Base-by-base conservation (phyloP, 768 basidiomycete species). In the Exidia glandulosa region DNA sequence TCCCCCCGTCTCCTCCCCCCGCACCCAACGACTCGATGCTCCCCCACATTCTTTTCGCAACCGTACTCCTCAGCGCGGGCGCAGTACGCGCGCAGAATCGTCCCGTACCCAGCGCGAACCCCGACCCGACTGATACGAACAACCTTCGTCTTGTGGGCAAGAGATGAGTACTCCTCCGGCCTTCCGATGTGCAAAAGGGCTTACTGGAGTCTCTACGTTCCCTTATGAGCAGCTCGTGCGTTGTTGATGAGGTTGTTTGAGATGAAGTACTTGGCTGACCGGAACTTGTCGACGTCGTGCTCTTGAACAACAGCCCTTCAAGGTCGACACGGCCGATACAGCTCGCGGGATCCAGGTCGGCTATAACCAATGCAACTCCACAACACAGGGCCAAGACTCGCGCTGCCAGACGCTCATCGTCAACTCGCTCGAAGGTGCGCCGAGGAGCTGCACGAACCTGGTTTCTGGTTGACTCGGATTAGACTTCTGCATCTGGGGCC, bases 401-500 rank as follows among this genome's bases (percentile, higher is more conserved):
- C 70, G 81, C 34, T 90, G 88, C 69, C 88, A 90, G 70, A 90
- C 87, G 0, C 73, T 77, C 9, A 81, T 81, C 70, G 73, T 85
- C 60, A 88, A 87, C 81, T 79, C 69, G 61, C 76, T 79, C 12
- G 68, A 70, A 32, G 82, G 59, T 41, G 60, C 56, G n/a, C n/a
- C n/a, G n/a, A n/a, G n/a, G n/a, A n/a, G n/a, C n/a, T n/a, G n/a
- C n/a, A n/a, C n/a, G n/a, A n/a, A n/a, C n/a, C n/a, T n/a, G n/a
- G n/a, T n/a, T n/a, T n/a, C n/a, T n/a, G n/a, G n/a, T n/a, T n/a
- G n/a, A n/a, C 34, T 7, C 34, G 16, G 7, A 36, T 19, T 23
- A 88, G 87, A 88, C 66, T 88, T 85, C 70, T 88, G 87, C 63
- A 64, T 88, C 0, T 88, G 83, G 82, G 83, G 76, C 31, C 80